Percentiles rank a stretch among this genome's conserved stretches.
phyloP scores from a whole-genome alignment of 2,329 filamentous ascomycete species.

The Fusarium cicatricum region DNA sequence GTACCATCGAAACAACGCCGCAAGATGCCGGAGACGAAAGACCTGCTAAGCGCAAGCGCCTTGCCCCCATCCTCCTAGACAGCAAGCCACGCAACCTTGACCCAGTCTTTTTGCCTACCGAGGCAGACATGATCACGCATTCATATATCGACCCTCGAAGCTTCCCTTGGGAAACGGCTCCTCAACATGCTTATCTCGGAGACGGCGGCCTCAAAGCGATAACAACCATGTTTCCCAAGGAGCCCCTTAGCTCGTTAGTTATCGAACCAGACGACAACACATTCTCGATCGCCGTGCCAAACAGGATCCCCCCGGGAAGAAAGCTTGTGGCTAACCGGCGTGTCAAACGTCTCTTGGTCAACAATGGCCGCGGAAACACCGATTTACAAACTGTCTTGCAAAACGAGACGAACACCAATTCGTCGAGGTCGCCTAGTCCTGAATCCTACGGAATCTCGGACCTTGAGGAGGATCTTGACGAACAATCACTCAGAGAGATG shows the following conservation, averaged over 20 bases:
- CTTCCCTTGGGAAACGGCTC: slow-evolving; percentile 37
- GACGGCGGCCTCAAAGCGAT: slow-evolving; percentile 40
- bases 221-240: slow-evolving; percentile 35
- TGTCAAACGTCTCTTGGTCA: slow-evolving; percentile 52
- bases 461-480: slow-evolving; percentile 52
- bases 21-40: slow-evolving; percentile 11
- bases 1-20: background rate
- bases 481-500: slow-evolving; percentile 68
- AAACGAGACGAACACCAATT: slow-evolving; percentile 1
- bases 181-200: slow-evolving; percentile 48
- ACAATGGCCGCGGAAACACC: slow-evolving; percentile 35
- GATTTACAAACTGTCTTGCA: background rate
- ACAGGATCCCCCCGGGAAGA: slow-evolving; percentile 52
- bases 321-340: slow-evolving; percentile 53
- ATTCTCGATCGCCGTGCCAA: slow-evolving; percentile 42
- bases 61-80: slow-evolving; percentile 37
- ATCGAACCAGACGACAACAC: slow-evolving; percentile 24
- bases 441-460: slow-evolving; percentile 25
- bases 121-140: slow-evolving; percentile 28
- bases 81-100: slow-evolving; percentile 28
- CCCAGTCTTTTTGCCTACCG: slow-evolving; percentile 36
- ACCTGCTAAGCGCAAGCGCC: slow-evolving; percentile 40
- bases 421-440: slow-evolving; percentile 19
- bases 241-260: slow-evolving; percentile 35
- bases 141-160: background rate